These are phyloP conservation scores for Rhodotorula taiwanensis DNA, from an alignment of 768 basidiomycete species.

Conservation along the genomic window DNA sequence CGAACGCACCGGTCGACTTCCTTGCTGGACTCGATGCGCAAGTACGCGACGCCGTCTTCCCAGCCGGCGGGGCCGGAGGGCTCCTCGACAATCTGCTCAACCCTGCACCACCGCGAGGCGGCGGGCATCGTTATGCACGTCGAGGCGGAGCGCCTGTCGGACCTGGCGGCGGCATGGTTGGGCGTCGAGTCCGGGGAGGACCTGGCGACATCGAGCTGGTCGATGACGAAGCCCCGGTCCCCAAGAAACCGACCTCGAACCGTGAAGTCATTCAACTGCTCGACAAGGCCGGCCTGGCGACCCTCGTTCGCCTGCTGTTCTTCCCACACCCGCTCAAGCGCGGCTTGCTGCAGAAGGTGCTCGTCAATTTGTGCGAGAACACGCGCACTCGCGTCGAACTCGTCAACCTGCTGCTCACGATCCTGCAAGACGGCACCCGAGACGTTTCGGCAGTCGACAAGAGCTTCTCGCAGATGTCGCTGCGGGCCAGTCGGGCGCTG, in stretches of 20 bases:
- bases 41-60: conserved; percentile 78
- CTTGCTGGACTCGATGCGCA: conserved; percentile 85
- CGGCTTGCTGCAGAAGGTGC: conserved; percentile 74
- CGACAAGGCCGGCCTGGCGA: conserved; percentile 80
- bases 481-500: conserved; percentile 49
- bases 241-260: conserved; percentile 46
- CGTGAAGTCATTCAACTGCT: conserved; percentile 82
- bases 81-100: conserved; percentile 29
- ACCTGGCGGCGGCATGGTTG: not conserved
- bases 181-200: too few relatives aligned
- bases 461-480: conserved; percentile 84
- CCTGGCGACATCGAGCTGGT: too few relatives aligned
- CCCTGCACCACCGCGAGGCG: too few relatives aligned
- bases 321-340: conserved; percentile 89
- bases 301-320: conserved; percentile 85
- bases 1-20: conserved; percentile 82
- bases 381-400: conserved; percentile 80
- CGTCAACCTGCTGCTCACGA: conserved; percentile 86
- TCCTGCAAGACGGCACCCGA: conserved; percentile 89
- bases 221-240: not conserved
- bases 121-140: too few relatives aligned
- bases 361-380: conserved; percentile 95
- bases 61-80: conserved; percentile 66
- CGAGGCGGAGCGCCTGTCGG: too few relatives aligned
- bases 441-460: conserved; percentile 83